Evolutionary conservation across 208 protist species (phyloP).

Genomic region (Novymonas esmeraldas): DNA sequence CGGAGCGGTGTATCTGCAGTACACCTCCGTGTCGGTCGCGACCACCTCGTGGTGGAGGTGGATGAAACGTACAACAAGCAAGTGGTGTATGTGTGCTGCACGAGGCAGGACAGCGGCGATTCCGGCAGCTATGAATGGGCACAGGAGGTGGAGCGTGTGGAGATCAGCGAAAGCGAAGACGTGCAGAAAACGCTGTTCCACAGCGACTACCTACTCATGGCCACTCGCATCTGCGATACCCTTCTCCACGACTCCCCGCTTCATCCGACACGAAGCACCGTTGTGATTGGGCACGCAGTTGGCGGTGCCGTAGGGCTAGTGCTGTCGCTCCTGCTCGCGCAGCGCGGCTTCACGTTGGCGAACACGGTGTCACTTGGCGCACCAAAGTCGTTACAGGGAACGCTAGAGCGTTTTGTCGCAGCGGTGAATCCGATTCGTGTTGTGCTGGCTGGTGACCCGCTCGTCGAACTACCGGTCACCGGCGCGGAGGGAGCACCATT

Average conservation of each 20-base stretch:
- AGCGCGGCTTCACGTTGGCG: conserved; percentile 68
- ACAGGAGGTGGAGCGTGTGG: conserved; percentile 68
- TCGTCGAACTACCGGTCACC: conserved; percentile 82
- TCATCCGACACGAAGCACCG: conserved; percentile 72
- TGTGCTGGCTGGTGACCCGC: conserved; percentile 78
- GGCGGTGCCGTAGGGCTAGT: conserved; percentile 72
- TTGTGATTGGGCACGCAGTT: conserved; percentile 79
- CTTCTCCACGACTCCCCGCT: conserved; percentile 70
- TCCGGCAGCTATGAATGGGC: conserved; percentile 65
- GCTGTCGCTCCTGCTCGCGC: conserved; percentile 53
- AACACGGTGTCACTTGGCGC: conserved; percentile 80
- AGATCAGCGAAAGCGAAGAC: conserved; percentile 76
- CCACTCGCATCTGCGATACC: conserved; percentile 60
- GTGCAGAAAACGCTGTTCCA: conserved; percentile 71
- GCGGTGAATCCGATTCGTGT: conserved; percentile 78
- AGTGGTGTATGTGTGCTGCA: conserved; percentile 74
- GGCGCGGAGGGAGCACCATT: conserved; percentile 74
- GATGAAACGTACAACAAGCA: conserved; percentile 87
- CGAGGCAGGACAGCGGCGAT: conserved; percentile 25
- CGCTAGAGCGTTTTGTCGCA: conserved; percentile 63
- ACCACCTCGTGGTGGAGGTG: conserved; percentile 78
- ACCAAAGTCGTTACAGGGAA: conserved; percentile 65
- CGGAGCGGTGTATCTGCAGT: conserved; percentile 75
- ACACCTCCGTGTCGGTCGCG: conserved; percentile 61
- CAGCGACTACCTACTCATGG: conserved; percentile 52